Base-by-base conservation (phyloP, 2,329 filamentous ascomycete species). In the Mariannaea elegans region DNA sequence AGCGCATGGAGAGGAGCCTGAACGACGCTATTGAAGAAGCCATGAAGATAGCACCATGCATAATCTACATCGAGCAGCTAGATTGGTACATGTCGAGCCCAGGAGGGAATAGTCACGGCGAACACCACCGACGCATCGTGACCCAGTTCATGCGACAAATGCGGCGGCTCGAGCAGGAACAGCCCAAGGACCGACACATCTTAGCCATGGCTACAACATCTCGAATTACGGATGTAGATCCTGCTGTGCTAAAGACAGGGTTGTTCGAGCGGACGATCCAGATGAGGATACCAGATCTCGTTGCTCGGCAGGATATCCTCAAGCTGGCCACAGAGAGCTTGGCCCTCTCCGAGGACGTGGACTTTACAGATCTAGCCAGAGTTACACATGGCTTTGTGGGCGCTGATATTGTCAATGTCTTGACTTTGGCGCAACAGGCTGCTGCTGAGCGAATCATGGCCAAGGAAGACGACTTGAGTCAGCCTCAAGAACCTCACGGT, bases 201-300 rank as follows among this genome's bases (percentile, higher is more conserved):
- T 90, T 98, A 29, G 92, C 97, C 13, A 84, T 98, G 49, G 95
- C 94, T 1, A 95, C 95, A 3, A 97, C 94, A 0, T 97, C 97
- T 73, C 84, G 90, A 32, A 91, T 93, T 0, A 93, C 97, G 70
- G 93, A 90, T 67, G 81, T 99, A 32, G 93, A 98, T 70, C 89
- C 93, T 1, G 88, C 89, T 0, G 78, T 96, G 29, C 85, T 90
- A 68, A 84, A 89, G 74, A 89, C 86, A 53, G 94, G 90, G 9
- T 83, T 89, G 50, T 97, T 97, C 72, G 90, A 92, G 67, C 89
- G 87, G 59, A 94, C 93, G 69, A 90, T 97, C 66, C 93, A 94
- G 71, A 88, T 98, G 74, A 90, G 90, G 19, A 92, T 97, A 32
- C 95, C 95, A 0, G 93, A 92, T 64, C 89, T 95, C 70, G 76